phyloP scores from a whole-genome alignment of 2,329 filamentous ascomycete genomes.

The Orbilia blumenaviensis region DNA sequence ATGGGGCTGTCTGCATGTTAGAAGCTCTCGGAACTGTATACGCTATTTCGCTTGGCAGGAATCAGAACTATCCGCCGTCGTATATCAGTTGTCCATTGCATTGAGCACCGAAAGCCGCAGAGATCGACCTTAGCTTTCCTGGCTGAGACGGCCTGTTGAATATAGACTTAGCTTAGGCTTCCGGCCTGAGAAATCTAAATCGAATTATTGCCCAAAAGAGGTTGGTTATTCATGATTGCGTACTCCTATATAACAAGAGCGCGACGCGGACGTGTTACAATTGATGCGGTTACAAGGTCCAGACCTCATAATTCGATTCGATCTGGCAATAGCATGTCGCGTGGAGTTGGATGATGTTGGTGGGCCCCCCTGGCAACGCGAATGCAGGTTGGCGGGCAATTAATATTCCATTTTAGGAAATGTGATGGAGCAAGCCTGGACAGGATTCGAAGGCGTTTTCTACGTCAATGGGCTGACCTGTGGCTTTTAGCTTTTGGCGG shows the following conservation, averaged over 20 bases:
- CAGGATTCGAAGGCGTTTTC: neutral
- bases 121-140: no score
- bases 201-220: conserved; percentile 4
- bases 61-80: no score
- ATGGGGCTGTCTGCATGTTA: conserved; percentile 10
- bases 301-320: neutral
- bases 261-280: conserved; percentile 31
- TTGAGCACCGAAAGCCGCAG: neutral
- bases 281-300: neutral
- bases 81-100: no score
- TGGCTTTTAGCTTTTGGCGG: neutral
- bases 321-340: conserved; percentile 21
- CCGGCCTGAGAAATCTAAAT: no score
- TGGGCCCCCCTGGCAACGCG: conserved; percentile 32
- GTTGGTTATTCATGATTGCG: conserved; percentile 4
- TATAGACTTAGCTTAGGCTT: no score
- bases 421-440: conserved; percentile 28
- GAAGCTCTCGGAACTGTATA: neutral
- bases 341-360: conserved; percentile 20
- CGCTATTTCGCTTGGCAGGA: neutral
- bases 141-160: no score
- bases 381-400: conserved; percentile 11
- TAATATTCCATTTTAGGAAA: conserved; percentile 48
- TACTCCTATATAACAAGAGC: neutral
- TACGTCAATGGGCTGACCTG: conserved; percentile 15